Percentiles rank a stretch among this genome's conserved stretches.
Conservation (phyloP, 345 rosid genomes). For the Noccaea bulbosa region DNA sequence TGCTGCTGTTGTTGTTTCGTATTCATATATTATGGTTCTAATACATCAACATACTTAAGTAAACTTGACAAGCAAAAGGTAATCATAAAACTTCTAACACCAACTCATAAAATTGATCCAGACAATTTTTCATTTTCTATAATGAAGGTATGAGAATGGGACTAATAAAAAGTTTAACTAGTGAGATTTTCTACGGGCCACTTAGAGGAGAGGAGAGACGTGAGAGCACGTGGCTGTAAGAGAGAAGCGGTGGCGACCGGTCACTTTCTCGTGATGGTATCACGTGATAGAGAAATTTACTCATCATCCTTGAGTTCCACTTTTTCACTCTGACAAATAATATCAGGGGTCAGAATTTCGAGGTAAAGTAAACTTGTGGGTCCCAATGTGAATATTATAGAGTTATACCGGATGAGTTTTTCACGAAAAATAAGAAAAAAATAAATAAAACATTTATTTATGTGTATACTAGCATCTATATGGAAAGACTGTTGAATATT, state of each 20-base stretch:
- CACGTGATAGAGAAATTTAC: conserved; percentile 40
- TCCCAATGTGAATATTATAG: background rate
- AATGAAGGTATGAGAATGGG: too few relatives aligned
- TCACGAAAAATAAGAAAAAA: too few relatives aligned
- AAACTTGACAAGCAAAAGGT: background rate
- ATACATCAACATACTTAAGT: background rate
- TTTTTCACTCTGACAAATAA: conserved; percentile 34
- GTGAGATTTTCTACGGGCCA: conserved; percentile 32
- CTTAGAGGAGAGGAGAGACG: conserved; percentile 34
- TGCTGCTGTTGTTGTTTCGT: conserved; percentile 15
- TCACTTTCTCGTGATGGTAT: conserved; percentile 47
- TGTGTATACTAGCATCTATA: too few relatives aligned
- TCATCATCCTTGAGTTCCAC: conserved; percentile 8
- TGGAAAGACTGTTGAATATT: too few relatives aligned
- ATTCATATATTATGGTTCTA: too few relatives aligned
- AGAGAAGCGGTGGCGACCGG: conserved; percentile 40
- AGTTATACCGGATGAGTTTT: too few relatives aligned
- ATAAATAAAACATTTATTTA: too few relatives aligned
- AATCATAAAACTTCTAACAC: background rate
- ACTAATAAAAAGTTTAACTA: background rate
- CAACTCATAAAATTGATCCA: background rate
- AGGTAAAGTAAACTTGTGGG: conserved; percentile 34
- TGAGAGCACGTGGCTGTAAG: conserved; percentile 42
- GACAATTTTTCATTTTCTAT: too few relatives aligned
- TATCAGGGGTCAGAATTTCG: conserved; percentile 32